A percentile compares a stretch with the other conserved stretches of the same genome.
These are phyloP conservation scores for Dioscorea zingiberensis DNA, from an alignment of 106 monocot species.

Conservation along the genomic window DNA sequence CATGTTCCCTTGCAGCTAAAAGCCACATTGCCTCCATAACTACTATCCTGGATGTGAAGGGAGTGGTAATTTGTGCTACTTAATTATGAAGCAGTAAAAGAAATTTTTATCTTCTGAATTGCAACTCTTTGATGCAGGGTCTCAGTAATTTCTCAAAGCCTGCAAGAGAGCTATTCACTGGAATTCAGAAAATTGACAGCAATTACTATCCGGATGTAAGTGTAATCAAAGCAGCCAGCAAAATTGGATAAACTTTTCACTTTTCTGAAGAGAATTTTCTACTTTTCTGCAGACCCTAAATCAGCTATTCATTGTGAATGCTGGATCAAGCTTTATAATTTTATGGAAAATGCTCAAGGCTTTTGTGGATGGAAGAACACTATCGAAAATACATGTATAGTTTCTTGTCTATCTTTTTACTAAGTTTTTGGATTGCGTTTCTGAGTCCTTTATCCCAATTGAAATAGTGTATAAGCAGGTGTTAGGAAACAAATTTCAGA, in stretches of 20 bases:
- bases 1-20: conserved; percentile 60
- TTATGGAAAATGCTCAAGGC: conserved; percentile 51
- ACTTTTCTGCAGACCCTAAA: conserved; percentile 36
- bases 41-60: conserved; percentile 53
- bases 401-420: background rate
- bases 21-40: conserved; percentile 48
- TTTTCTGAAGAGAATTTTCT: too few relatives aligned
- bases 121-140: conserved; percentile 23
- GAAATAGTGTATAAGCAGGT: conserved; percentile 27
- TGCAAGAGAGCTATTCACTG: conserved; percentile 50
- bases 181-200: conserved; percentile 71
- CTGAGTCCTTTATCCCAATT: conserved; percentile 1
- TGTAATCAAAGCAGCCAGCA: too few relatives aligned
- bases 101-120: conserved; percentile 2
- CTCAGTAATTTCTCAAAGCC: conserved; percentile 47
- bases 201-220: conserved; percentile 74
- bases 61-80: conserved; percentile 33
- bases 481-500: conserved; percentile 40
- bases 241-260: too few relatives aligned
- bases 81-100: background rate
- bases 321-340: conserved; percentile 53
- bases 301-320: conserved; percentile 55
- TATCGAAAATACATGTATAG: conserved; percentile 51
- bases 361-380: conserved; percentile 49
- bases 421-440: background rate